phyloP scores from a whole-genome alignment of 2,329 filamentous ascomycete species.

The Eutypa lata region DNA sequence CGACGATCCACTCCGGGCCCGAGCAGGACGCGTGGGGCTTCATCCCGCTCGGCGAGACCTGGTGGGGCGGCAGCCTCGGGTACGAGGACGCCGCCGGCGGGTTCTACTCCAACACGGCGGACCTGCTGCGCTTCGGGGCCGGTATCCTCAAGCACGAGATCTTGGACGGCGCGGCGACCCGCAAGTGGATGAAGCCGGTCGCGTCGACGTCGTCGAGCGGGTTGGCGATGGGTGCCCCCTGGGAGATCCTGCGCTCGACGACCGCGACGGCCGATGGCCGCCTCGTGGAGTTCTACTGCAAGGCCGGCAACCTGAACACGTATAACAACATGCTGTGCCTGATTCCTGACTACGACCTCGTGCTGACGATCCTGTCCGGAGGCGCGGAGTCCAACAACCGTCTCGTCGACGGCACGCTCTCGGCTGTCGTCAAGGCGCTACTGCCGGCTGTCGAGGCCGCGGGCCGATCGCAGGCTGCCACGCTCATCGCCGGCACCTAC shows the following conservation, averaged over 20 bases:
- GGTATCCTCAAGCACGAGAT: slow-evolving; percentile 23
- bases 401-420: slow-evolving; percentile 16
- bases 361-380: slow-evolving; percentile 23
- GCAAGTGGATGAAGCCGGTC: slow-evolving; percentile 27
- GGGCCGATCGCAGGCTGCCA: slow-evolving; percentile 32
- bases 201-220: slow-evolving; percentile 25
- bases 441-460: slow-evolving; percentile 41
- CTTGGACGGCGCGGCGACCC: slow-evolving; percentile 19
- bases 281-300: slow-evolving; percentile 32
- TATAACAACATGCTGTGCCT: slow-evolving; percentile 30
- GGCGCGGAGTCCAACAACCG: slow-evolving; percentile 19
- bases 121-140: slow-evolving; percentile 21
- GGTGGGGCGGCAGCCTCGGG: slow-evolving; percentile 21
- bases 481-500: slow-evolving; percentile 35
- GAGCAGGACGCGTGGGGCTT: slow-evolving; percentile 19
- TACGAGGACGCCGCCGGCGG: slow-evolving; percentile 24
- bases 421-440: slow-evolving; percentile 30
- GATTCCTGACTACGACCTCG: slow-evolving; percentile 31
- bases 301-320: slow-evolving; percentile 27
- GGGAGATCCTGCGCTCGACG: slow-evolving; percentile 31
- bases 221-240: slow-evolving; percentile 29
- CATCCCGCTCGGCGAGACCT: slow-evolving; percentile 21
- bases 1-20: slow-evolving; percentile 20
- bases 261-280: slow-evolving; percentile 27
- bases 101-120: slow-evolving; percentile 27